Evolutionary conservation across 2,329 filamentous ascomycete species (phyloP).

Genomic region (Phyllosticta paracitricarpa): DNA sequence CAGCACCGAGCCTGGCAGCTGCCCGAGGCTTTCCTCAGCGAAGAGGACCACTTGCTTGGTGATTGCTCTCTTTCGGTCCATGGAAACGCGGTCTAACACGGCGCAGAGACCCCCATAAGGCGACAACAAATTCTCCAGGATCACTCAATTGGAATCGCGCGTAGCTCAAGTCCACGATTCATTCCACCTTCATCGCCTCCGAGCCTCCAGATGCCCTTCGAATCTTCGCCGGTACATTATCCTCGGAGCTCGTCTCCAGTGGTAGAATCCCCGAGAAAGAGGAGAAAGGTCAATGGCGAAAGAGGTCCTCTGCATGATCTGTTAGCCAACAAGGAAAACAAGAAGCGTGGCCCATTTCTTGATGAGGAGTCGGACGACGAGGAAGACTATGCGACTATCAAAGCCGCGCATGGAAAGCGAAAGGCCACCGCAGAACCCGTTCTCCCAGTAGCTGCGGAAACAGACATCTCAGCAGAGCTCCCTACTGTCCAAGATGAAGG

Average conservation of each 20-base stretch:
- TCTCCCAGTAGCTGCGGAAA: background rate
- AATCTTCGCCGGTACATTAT: slow-evolving; percentile 50
- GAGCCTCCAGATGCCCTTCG: slow-evolving; percentile 48
- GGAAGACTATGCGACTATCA: slow-evolving; percentile 28
- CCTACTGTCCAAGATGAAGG: background rate
- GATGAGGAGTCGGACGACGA: slow-evolving; percentile 32
- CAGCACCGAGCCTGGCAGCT: slow-evolving; percentile 41
- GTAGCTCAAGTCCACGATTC: slow-evolving; percentile 13
- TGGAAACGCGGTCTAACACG: background rate
- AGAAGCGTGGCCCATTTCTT: slow-evolving; percentile 26
- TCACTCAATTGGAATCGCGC: slow-evolving; percentile 10
- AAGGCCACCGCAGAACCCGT: slow-evolving; percentile 17
- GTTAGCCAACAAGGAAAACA: slow-evolving; percentile 23
- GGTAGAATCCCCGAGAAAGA: slow-evolving; percentile 28
- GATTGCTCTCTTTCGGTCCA: slow-evolving; percentile 20
- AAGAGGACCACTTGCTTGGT: slow-evolving; percentile 32
- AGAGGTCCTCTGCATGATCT: slow-evolving; percentile 26
- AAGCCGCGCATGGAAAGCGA: slow-evolving; percentile 29
- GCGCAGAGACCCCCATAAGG: slow-evolving; percentile 25
- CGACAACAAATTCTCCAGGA: slow-evolving; percentile 11
- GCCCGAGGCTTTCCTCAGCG: slow-evolving; percentile 40
- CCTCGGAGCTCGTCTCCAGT: slow-evolving; percentile 40
- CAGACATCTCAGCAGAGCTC: background rate
- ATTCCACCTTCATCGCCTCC: slow-evolving; percentile 35
- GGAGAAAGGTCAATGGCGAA: slow-evolving; percentile 22